Conservation (phyloP, 352 stramenopile species). For the Blastocystis sp. region DNA sequence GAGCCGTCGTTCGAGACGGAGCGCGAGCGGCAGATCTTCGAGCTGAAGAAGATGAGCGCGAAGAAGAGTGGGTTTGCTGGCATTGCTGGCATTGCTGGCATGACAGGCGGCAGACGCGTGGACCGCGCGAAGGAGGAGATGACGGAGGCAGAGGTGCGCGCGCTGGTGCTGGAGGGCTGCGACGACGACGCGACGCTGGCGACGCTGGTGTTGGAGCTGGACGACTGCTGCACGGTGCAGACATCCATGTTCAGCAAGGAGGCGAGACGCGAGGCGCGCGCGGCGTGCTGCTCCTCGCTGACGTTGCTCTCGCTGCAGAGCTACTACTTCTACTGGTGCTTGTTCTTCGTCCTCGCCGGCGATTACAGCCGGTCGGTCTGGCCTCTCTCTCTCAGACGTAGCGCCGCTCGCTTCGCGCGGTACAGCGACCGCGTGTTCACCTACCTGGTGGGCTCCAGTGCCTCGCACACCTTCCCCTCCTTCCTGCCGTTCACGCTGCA, state of each 20-base stretch:
- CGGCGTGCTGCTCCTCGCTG: neutral
- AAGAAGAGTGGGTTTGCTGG: neutral
- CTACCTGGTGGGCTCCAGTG: neutral
- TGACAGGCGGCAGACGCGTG: neutral
- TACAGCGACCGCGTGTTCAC: conserved; percentile 40
- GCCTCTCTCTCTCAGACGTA: neutral
- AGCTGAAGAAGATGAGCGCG: conserved; percentile 3
- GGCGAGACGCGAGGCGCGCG: neutral
- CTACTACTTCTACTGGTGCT: conserved; percentile 49
- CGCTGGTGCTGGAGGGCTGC: neutral
- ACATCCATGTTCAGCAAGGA: neutral
- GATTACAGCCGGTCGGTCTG: neutral
- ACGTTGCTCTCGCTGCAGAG: conserved; percentile 8
- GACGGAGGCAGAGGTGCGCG: neutral
- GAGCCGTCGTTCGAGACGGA: neutral
- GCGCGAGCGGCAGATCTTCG: neutral
- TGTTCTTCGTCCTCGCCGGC: conserved; percentile 14
- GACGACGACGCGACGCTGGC: neutral
- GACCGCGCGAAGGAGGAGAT: neutral
- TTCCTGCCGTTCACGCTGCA: neutral
- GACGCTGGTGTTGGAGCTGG: neutral
- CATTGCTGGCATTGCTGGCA: neutral
- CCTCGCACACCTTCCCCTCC: neutral
- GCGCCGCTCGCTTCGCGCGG: neutral
- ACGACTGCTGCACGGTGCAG: neutral